Evolutionary conservation across 192 early-diverging fungal genomes (phyloP), one percentile per base, ranked within the genome.

Genomic region (Entomortierella parvispora): DNA sequence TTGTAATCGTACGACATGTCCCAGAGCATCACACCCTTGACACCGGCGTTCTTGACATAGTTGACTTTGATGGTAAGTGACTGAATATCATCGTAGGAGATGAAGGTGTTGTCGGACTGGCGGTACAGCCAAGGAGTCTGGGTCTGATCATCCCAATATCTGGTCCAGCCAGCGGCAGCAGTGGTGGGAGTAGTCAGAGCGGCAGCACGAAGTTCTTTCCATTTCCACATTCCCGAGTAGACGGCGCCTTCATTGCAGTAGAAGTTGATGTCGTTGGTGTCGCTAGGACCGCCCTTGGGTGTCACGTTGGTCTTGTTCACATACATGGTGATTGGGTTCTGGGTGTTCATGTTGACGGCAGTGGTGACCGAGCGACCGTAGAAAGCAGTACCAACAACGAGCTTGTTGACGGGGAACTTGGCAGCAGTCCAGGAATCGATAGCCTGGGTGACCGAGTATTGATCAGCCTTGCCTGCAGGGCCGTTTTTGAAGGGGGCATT

Each of bases 61-160:
- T 85, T 80, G 10, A 91, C 85, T 68, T 94, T 94, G 49, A 79
- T 65, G 6, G 74, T 69, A 7, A 93, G 34, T 2, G 91, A 92
- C 33, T 82, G 68, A n/a, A 85, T 81, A 64, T 94, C 93, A 60
- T 94, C 93, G 66, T 93, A 94, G 11, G 91, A 91, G 40, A 94
- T 85, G 58, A 88, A 94, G 8, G 85, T 81, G 40, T 88, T 87
- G 64, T 81, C 83, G 9, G 81, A 66, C 11, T 85, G 79, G 50
- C 88, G 87, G 49, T 85, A 93, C 52, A 95, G 62, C 90, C 90
- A 93, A 25, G 94, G 93, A 4, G 92, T 92, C 26, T 88, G 81
- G n/a, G 87, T 89, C 17, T 72, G 68, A n/a, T 80, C 58, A 53
- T 93, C 91, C 83, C 86, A 93, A 66, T 87, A 81, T 23, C 89